phyloP scores from a whole-genome alignment of 108 stramenopile genomes.

The Halocafeteria seosinensis region DNA sequence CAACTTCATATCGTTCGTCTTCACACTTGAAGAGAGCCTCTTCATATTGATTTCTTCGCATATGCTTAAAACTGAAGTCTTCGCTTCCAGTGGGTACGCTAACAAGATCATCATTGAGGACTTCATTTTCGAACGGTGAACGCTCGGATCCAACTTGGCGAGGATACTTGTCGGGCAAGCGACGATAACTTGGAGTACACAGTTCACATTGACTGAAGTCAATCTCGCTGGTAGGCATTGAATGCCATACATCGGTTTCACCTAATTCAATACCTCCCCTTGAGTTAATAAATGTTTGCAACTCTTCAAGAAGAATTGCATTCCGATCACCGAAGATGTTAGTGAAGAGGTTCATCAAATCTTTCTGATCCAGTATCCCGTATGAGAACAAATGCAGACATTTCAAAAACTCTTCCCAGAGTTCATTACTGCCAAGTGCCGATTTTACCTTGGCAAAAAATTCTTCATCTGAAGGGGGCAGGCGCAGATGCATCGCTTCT shows the following conservation, averaged over 20 bases:
- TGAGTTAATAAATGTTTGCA: constrained; percentile 63
- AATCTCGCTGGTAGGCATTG: constrained; percentile 31
- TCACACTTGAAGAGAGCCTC: constrained; percentile 83
- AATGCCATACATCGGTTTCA: constrained; percentile 21
- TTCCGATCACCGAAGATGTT: constrained; percentile 69
- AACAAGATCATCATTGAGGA: constrained; percentile 88
- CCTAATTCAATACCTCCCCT: constrained; percentile 35
- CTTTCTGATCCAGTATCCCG: constrained; percentile 64
- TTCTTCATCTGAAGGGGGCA: constrained; percentile 26
- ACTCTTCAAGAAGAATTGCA: constrained; percentile 66
- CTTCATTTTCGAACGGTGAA: constrained; percentile 49
- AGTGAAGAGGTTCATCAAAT: constrained; percentile 71
- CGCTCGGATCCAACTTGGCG: constrained; percentile 71
- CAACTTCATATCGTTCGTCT: constrained; percentile 95
- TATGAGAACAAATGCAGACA: constrained; percentile 77
- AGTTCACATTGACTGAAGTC: constrained; percentile 31
- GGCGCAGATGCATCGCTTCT: constrained; percentile 3
- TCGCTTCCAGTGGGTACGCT: constrained; percentile 83
- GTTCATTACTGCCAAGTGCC: constrained; percentile 55
- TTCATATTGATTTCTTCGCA: constrained; percentile 84
- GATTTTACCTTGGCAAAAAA: constrained; percentile 69
- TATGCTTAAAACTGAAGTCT: constrained; percentile 84
- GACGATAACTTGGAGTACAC: constrained; percentile 63
- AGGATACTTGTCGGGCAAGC: constrained; percentile 76
- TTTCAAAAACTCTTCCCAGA: constrained; percentile 84